phyloP scores from a whole-genome alignment of 371 early-diverging fungal species.

The Parasitella parasitica region DNA sequence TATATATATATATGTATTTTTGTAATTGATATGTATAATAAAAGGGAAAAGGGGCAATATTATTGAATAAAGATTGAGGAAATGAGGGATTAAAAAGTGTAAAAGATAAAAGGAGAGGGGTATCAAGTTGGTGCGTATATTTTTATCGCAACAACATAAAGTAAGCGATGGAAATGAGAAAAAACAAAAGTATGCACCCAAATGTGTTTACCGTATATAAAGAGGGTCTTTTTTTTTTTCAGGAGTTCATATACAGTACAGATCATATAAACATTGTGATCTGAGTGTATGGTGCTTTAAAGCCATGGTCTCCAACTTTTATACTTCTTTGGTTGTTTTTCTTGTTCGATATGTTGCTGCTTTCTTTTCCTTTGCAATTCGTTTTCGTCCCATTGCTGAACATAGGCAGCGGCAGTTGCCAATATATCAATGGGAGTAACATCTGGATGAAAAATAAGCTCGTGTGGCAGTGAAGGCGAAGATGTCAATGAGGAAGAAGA shows the following conservation, averaged over 20 bases:
- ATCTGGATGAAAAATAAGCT: constrained; percentile 15
- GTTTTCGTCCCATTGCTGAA: constrained; percentile 43
- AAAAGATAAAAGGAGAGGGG: neutral
- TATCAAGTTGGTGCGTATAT: neutral
- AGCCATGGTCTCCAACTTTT: constrained; percentile 32
- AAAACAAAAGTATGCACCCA: neutral
- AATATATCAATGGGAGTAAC: constrained; percentile 45
- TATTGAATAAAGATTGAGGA: neutral
- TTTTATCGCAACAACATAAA: neutral
- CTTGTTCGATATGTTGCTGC: neutral
- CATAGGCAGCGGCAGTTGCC: constrained; percentile 49
- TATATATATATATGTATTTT: no score
- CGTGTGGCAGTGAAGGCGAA: constrained; percentile 24
- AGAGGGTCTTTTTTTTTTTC: neutral
- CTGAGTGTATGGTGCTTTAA: neutral
- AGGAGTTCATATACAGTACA: neutral
- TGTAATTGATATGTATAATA: no score
- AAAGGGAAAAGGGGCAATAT: neutral
- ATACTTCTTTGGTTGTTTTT: neutral
- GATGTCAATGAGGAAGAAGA: constrained; percentile 17
- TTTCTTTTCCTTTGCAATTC: constrained; percentile 12
- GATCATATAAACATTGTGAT: neutral
- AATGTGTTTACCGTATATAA: no score
- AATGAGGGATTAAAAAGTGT: neutral
- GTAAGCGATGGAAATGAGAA: neutral